phyloP scores from a whole-genome alignment of 768 basidiomycete genomes.

The Leccinum longicurvipes region DNA sequence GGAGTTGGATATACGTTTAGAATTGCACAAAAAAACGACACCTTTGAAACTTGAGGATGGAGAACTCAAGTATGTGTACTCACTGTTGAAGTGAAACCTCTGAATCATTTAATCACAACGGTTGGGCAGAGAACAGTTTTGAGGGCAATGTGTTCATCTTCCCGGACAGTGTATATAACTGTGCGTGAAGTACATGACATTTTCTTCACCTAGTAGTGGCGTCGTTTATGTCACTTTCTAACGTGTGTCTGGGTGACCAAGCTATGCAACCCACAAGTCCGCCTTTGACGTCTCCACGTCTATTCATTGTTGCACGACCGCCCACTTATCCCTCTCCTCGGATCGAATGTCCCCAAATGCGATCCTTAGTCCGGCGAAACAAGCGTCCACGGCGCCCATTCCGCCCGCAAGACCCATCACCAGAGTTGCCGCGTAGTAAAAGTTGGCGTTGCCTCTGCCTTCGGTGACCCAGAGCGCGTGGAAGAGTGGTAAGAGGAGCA shows the following conservation, averaged over 20 bases:
- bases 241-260: too few relatives aligned
- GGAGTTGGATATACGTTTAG: too few relatives aligned
- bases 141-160: background rate
- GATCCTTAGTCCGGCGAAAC: slow-evolving; percentile 79
- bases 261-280: background rate
- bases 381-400: slow-evolving; percentile 74
- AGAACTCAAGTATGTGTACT: too few relatives aligned
- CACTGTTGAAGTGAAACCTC: too few relatives aligned
- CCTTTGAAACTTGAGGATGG: too few relatives aligned
- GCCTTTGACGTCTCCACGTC: background rate
- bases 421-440: slow-evolving; percentile 94
- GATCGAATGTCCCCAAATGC: slow-evolving; percentile 57
- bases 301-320: slow-evolving; percentile 25
- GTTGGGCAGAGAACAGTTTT: background rate
- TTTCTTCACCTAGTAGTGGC: background rate
- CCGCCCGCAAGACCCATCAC: slow-evolving; percentile 91
- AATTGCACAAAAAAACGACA: too few relatives aligned
- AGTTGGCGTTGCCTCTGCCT: slow-evolving; percentile 96
- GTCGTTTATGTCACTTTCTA: background rate
- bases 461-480: slow-evolving; percentile 88
- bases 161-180: background rate
- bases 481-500: slow-evolving; percentile 85
- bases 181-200: background rate
- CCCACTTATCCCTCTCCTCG: slow-evolving; percentile 33
- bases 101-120: background rate